phyloP scores from a whole-genome alignment of 2,329 filamentous ascomycete genomes.

The Fusarium zealandicum region DNA sequence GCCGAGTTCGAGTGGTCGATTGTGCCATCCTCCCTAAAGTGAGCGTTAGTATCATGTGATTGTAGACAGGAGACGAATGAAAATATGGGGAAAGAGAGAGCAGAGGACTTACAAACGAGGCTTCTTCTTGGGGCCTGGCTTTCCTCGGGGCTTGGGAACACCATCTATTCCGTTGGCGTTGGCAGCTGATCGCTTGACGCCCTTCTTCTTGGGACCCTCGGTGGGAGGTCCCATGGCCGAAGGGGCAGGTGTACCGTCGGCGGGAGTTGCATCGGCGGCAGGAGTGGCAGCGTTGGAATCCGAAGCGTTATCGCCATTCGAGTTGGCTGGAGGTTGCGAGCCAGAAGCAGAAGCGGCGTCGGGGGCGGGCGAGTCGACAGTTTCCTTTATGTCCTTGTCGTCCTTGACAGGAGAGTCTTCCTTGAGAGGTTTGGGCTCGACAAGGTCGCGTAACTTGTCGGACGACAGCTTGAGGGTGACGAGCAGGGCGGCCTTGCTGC shows the following conservation, averaged over 20 bases:
- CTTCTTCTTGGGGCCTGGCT: slow-evolving; percentile 97
- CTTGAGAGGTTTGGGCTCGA: slow-evolving; percentile 53
- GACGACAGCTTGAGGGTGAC: slow-evolving; percentile 63
- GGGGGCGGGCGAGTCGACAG: slow-evolving; percentile 55
- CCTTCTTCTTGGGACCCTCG: slow-evolving; percentile 76
- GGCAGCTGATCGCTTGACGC: slow-evolving; percentile 72
- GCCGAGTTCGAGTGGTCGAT: slow-evolving; percentile 63
- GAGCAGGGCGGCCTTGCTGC: slow-evolving; percentile 49
- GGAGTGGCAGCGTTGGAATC: slow-evolving; percentile 69
- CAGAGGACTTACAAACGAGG: slow-evolving; percentile 78
- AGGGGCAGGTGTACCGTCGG: slow-evolving; percentile 60
- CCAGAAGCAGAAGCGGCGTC: slow-evolving; percentile 48
- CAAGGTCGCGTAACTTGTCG: slow-evolving; percentile 58
- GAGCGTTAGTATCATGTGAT: slow-evolving; percentile 40
- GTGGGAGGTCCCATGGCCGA: slow-evolving; percentile 66
- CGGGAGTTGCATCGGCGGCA: slow-evolving; percentile 57
- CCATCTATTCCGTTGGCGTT: slow-evolving; percentile 70
- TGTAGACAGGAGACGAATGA: not conserved
- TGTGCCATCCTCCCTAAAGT: slow-evolving; percentile 65
- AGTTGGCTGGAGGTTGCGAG: slow-evolving; percentile 44
- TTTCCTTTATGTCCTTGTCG: slow-evolving; percentile 46
- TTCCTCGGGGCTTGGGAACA: slow-evolving; percentile 75
- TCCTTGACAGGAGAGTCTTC: slow-evolving; percentile 53
- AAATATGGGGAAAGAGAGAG: too few species aligned
- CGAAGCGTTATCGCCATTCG: slow-evolving; percentile 63